Percentiles rank a stretch among this genome's conserved stretches.
These are phyloP conservation scores for Apophysomyces elegans DNA, from an alignment of 371 early-diverging fungal genomes.

Conservation along the genomic window DNA sequence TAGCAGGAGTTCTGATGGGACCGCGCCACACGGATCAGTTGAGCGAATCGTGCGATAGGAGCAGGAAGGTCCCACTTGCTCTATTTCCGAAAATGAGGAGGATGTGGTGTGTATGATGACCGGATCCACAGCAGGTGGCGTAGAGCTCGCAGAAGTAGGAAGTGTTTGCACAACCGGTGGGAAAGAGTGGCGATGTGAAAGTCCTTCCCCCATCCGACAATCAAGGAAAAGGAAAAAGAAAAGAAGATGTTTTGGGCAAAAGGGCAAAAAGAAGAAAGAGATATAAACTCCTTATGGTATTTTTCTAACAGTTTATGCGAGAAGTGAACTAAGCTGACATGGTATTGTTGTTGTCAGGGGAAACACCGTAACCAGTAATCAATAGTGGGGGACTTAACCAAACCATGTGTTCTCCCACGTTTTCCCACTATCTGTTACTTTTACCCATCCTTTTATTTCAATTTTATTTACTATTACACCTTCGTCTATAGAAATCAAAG, in stretches of 20 bases:
- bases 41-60: background rate
- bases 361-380: slow-evolving; percentile 1
- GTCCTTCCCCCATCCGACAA: slow-evolving; percentile 3
- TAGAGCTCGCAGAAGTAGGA: background rate
- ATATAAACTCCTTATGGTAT: slow-evolving; percentile 6
- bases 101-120: slow-evolving; percentile 9
- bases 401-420: background rate
- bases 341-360: slow-evolving; percentile 3
- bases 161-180: background rate
- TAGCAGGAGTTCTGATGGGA: background rate
- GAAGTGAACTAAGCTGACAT: slow-evolving; percentile 11
- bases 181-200: background rate
- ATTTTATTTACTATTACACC: background rate
- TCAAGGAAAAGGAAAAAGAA: background rate
- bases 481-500: background rate
- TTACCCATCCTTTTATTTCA: background rate
- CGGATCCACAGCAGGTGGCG: slow-evolving; percentile 7
- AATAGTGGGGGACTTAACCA: background rate
- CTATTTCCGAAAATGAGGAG: slow-evolving; percentile 18
- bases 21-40: background rate
- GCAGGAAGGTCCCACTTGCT: background rate
- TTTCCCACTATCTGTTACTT: background rate
- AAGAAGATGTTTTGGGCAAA: background rate
- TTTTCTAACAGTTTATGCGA: slow-evolving; percentile 4
- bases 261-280: background rate